Percentiles rank a stretch among this genome's conserved stretches.
These are phyloP conservation scores for Fusarium sp. DNA, from an alignment of 2,329 filamentous ascomycete species.

Conservation along the genomic window DNA sequence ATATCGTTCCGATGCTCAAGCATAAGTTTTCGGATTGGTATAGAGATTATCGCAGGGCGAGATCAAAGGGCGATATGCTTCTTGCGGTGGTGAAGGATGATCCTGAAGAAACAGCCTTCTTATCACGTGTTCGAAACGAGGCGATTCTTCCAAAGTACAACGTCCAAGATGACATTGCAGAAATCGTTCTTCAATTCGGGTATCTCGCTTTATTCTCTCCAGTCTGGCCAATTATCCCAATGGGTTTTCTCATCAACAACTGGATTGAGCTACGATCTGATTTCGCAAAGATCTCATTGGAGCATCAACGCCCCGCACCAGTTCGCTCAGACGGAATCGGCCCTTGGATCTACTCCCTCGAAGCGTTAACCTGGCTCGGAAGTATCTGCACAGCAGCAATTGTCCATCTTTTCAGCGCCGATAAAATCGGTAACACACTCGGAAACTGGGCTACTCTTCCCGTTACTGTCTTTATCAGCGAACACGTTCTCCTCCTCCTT, in stretches of 20 bases:
- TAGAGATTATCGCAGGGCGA: constrained; percentile 49
- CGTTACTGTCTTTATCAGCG: constrained; percentile 76
- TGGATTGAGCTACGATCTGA: constrained; percentile 82
- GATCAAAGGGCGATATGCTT: constrained; percentile 55
- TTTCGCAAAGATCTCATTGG: constrained; percentile 78
- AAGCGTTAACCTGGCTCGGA: constrained; percentile 76
- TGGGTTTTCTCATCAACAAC: constrained; percentile 80
- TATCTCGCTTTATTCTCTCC: constrained; percentile 79
- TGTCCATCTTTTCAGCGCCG: constrained; percentile 75
- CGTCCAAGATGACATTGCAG: constrained; percentile 76
- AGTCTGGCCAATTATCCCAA: constrained; percentile 77
- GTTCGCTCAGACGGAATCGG: constrained; percentile 78
- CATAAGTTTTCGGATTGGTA: constrained; percentile 63
- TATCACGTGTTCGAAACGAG: constrained; percentile 72
- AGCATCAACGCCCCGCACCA: constrained; percentile 76
- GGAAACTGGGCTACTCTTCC: constrained; percentile 71
- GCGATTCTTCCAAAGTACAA: constrained; percentile 75
- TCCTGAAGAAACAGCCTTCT: constrained; percentile 70
- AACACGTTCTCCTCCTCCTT: constrained; percentile 75
- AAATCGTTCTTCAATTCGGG: constrained; percentile 79
- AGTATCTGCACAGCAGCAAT: constrained; percentile 77
- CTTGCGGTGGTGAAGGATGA: constrained; percentile 63
- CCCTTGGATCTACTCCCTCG: constrained; percentile 75
- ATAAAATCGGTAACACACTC: constrained; percentile 60
- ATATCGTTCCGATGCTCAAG: constrained; percentile 75